Evolutionary conservation across 192 early-diverging fungal species (phyloP).

Genomic region (Podila epicladia): DNA sequence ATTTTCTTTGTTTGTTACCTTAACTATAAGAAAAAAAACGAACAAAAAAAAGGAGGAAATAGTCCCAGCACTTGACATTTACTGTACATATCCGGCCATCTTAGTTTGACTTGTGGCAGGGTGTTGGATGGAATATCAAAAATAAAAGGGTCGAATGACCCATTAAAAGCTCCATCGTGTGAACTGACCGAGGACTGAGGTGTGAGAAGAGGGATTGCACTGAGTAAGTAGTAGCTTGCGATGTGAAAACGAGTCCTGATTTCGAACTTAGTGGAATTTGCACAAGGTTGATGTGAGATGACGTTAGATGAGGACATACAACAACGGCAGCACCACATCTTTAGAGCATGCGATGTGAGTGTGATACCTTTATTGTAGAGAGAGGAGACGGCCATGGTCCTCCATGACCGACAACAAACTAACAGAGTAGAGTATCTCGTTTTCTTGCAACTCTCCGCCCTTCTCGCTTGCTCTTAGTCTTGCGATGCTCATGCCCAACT

Average conservation of each 20-base stretch:
- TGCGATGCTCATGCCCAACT: not conserved
- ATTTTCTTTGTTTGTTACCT: slow-evolving; percentile 1
- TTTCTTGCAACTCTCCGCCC: not conserved
- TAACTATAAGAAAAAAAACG: not conserved
- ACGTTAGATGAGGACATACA: not conserved
- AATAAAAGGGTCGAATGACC: not conserved
- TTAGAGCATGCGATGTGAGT: not conserved
- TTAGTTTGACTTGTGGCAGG: slow-evolving; percentile 5
- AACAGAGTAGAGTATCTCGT: not conserved
- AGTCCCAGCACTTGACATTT: no score
- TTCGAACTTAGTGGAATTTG: no score
- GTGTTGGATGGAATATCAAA: slow-evolving; percentile 3
- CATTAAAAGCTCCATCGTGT: not conserved
- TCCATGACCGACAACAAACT: no score
- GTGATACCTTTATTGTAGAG: not conserved
- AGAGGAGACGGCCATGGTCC: not conserved
- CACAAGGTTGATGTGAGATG: not conserved
- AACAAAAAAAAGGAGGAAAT: not conserved
- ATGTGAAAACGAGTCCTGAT: no score
- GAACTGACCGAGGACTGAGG: not conserved
- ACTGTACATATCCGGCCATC: not conserved
- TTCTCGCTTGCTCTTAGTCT: no score
- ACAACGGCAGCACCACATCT: not conserved
- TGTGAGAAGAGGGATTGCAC: slow-evolving; percentile 5
- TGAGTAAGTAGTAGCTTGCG: not conserved